Percentiles rank a stretch among this genome's conserved stretches.
Conservation (phyloP, 345 rosid genomes). For the Lepidium didymum region DNA sequence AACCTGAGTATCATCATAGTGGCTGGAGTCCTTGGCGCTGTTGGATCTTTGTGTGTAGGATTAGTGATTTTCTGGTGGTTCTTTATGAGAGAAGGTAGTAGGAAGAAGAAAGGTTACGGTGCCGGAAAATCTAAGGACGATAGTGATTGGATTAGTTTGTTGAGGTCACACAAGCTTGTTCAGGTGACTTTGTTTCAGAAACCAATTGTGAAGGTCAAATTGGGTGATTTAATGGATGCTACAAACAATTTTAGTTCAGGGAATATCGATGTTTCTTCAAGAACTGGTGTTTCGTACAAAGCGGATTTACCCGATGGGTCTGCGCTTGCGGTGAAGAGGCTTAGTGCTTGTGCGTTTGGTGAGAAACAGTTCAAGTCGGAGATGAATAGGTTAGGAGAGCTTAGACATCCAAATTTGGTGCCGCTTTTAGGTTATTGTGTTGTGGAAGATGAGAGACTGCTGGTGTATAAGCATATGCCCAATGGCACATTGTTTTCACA, state of each 20-base stretch:
- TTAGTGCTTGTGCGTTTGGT: constrained; percentile 35
- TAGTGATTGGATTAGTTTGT: constrained; percentile 42
- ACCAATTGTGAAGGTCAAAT: constrained; percentile 51
- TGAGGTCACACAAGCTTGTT: constrained; percentile 58
- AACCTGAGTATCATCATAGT: constrained; percentile 37
- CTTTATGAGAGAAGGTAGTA: constrained; percentile 33
- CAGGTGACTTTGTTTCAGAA: constrained; percentile 63
- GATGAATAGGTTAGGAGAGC: constrained; percentile 57
- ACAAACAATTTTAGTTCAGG: constrained; percentile 37
- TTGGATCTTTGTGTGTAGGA: constrained; percentile 40
- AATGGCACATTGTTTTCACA: constrained; percentile 47
- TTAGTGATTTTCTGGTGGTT: constrained; percentile 53
- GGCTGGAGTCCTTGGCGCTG: constrained; percentile 51
- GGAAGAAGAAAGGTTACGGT: constrained; percentile 40
- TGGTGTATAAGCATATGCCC: constrained; percentile 50
- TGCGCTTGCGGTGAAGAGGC: constrained; percentile 51
- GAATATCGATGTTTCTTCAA: constrained; percentile 38
- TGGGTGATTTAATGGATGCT: constrained; percentile 45
- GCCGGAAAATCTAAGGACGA: constrained; percentile 39
- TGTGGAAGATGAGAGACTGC: constrained; percentile 50
- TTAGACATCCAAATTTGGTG: constrained; percentile 65
- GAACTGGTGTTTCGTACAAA: constrained; percentile 50
- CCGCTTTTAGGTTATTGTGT: constrained; percentile 58
- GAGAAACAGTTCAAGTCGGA: constrained; percentile 60
- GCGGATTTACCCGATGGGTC: constrained; percentile 55